Percentiles rank a stretch among this genome's conserved stretches.
phyloP scores from a whole-genome alignment of 148 eudicot genomes.

The Rheum nobile region DNA sequence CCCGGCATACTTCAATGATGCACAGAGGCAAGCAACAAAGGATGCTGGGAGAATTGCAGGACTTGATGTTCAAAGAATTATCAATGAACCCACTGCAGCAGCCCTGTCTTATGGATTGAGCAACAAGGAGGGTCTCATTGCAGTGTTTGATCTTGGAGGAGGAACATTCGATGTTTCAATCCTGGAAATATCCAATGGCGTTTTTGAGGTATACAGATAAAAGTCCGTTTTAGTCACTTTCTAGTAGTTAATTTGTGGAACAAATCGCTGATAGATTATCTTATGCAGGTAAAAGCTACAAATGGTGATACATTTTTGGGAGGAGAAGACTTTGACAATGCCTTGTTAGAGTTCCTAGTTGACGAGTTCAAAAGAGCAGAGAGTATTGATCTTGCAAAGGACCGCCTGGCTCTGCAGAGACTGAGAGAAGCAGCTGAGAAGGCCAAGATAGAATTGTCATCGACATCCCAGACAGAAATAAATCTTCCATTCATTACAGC shows the following conservation, averaged over 20 bases:
- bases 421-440: slow-evolving; percentile 33
- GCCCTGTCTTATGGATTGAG: slow-evolving; percentile 61
- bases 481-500: slow-evolving; percentile 33
- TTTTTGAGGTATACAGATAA: neutral
- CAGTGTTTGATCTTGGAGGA: slow-evolving; percentile 68
- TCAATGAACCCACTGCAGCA: slow-evolving; percentile 67
- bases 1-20: slow-evolving; percentile 65
- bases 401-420: slow-evolving; percentile 26
- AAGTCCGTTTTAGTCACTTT: neutral
- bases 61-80: slow-evolving; percentile 53
- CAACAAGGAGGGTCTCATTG: slow-evolving; percentile 56
- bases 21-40: slow-evolving; percentile 62
- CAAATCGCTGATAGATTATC: neutral
- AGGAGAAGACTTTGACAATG: slow-evolving; percentile 29
- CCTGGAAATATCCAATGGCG: slow-evolving; percentile 48
- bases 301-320: slow-evolving; percentile 38
- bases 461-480: slow-evolving; percentile 28
- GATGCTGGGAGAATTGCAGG: slow-evolving; percentile 67
- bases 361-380: slow-evolving; percentile 18
- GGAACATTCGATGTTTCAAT: slow-evolving; percentile 68
- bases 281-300: slow-evolving; percentile 33
- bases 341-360: slow-evolving; percentile 21
- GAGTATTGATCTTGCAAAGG: slow-evolving; percentile 20
- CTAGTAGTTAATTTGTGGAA: neutral
- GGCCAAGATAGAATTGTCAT: slow-evolving; percentile 29